phyloP scores from a whole-genome alignment of 176 grass and related monocot species.

The Musa itinerans region DNA sequence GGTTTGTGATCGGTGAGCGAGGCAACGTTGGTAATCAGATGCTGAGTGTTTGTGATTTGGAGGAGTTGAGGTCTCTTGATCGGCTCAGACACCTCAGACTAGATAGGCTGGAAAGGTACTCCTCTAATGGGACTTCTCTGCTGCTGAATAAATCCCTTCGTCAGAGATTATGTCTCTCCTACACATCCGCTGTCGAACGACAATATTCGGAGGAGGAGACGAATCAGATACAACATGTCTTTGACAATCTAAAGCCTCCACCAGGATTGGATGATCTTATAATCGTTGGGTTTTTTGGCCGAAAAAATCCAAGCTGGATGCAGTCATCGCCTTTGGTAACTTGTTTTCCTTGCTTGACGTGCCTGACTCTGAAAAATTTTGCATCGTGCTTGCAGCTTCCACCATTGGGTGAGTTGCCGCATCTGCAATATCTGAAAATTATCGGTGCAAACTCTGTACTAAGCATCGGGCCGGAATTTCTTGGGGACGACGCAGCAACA shows the following conservation, averaged over 20 bases:
- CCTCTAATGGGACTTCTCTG: background rate
- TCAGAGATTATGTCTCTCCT: background rate
- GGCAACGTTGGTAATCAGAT: background rate
- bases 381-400: conserved; percentile 18
- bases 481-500: background rate
- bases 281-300: background rate
- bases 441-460: conserved; percentile 9
- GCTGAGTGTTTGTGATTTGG: background rate
- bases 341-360: conserved; percentile 13
- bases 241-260: conserved; percentile 20
- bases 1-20: background rate
- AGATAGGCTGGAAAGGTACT: conserved; percentile 12
- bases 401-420: conserved; percentile 17
- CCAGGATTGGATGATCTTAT: conserved; percentile 9
- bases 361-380: background rate
- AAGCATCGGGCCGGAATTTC: conserved; percentile 26
- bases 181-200: background rate
- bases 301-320: conserved; percentile 7
- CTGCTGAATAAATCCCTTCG: too few relatives aligned
- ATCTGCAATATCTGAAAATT: conserved; percentile 19
- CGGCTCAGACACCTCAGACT: background rate
- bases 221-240: background rate
- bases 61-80: background rate
- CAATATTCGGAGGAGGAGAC: background rate
- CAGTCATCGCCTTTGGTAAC: background rate